Evolutionary conservation across 192 early-diverging fungal species (phyloP).

Genomic region (Backusella parvicylindrica): DNA sequence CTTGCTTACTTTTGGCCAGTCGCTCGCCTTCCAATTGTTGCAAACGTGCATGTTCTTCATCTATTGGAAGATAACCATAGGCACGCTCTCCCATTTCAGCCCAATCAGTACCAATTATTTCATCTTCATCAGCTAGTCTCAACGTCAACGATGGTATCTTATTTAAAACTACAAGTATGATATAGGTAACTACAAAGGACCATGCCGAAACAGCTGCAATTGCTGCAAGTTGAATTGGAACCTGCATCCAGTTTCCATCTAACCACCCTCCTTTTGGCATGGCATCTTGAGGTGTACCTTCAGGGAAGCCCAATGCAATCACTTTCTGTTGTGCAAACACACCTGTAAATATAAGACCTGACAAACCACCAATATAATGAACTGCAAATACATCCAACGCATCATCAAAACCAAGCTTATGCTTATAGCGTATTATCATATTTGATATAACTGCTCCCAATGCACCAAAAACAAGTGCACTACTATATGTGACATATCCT

Average conservation of each 20-base stretch:
- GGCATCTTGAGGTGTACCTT: conserved; percentile 33
- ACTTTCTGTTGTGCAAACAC: conserved; percentile 77
- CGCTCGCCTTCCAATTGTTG: not conserved
- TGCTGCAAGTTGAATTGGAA: conserved; percentile 73
- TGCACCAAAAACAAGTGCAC: conserved; percentile 71
- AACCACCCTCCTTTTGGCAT: conserved; percentile 72
- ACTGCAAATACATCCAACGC: conserved; percentile 77
- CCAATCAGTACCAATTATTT: conserved; percentile 71
- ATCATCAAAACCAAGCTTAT: conserved; percentile 69
- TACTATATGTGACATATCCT: conserved; percentile 74
- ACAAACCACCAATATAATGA: not conserved
- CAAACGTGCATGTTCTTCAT: conserved; percentile 13
- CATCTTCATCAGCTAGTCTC: conserved; percentile 70
- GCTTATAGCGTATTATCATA: conserved; percentile 58
- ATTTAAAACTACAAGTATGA: conserved; percentile 70
- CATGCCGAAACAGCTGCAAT: conserved; percentile 66
- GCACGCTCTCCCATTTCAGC: conserved; percentile 80
- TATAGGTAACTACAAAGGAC: conserved; percentile 70
- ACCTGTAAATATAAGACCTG: conserved; percentile 78
- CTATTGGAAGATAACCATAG: conserved; percentile 44
- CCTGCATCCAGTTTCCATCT: conserved; percentile 76
- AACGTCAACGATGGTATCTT: conserved; percentile 70
- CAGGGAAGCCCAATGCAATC: conserved; percentile 56
- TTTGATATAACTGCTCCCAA: conserved; percentile 63
- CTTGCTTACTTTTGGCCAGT: not conserved